Conservation (phyloP, 2,329 filamentous ascomycete genomes). For the Aspergillus persii region DNA sequence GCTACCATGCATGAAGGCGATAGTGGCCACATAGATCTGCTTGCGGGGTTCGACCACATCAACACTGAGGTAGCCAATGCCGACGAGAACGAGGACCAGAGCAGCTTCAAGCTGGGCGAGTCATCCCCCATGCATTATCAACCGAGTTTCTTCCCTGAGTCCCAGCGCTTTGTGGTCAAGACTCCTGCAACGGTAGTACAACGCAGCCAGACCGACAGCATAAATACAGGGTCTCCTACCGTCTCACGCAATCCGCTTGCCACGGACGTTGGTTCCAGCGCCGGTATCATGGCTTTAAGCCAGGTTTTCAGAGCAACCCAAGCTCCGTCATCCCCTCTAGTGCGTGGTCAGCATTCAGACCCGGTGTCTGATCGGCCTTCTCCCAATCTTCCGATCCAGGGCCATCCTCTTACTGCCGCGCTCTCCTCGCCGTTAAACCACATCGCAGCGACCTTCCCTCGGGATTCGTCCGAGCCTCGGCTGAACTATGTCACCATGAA, state of each 20-base stretch:
- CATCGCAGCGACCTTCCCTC: conserved; percentile 31
- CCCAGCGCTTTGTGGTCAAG: conserved; percentile 44
- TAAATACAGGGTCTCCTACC: conserved; percentile 36
- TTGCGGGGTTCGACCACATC: conserved; percentile 37
- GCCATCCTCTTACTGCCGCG: conserved; percentile 30
- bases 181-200: conserved; percentile 43
- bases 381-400: conserved; percentile 47
- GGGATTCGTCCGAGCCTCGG: conserved; percentile 42
- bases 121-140: conserved; percentile 40
- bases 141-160: conserved; percentile 46
- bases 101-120: conserved; percentile 30
- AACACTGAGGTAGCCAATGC: conserved; percentile 20
- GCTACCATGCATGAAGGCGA: conserved; percentile 42
- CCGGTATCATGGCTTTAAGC: conserved; percentile 45
- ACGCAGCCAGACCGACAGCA: conserved; percentile 28
- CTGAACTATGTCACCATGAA: conserved; percentile 46
- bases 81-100: conserved; percentile 53
- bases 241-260: conserved; percentile 45
- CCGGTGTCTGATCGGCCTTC: conserved; percentile 48
- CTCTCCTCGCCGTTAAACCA: conserved; percentile 40
- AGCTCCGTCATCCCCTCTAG: conserved; percentile 46
- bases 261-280: conserved; percentile 33
- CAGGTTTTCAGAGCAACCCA: conserved; percentile 51
- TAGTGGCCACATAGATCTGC: conserved; percentile 43
- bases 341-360: conserved; percentile 36